Evolutionary conservation across 345 rosid genomes (phyloP).

Genomic region (Moricandia arvensis): DNA sequence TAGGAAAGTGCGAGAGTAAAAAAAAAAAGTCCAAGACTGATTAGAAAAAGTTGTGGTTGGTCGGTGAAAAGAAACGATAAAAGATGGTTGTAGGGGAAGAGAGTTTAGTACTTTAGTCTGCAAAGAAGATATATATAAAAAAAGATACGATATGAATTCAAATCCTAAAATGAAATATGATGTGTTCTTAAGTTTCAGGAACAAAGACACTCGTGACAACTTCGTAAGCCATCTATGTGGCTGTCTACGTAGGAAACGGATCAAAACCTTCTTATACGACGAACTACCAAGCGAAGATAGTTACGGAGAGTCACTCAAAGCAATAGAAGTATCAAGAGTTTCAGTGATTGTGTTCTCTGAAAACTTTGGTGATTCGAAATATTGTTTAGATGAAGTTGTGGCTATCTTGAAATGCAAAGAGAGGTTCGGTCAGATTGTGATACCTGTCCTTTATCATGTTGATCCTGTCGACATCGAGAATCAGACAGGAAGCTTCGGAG

Average conservation of each 20-base stretch:
- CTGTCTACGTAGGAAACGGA: slow-evolving; percentile 27
- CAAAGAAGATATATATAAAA: neutral
- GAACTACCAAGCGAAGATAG: slow-evolving; percentile 16
- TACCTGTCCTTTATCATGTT: slow-evolving; percentile 38
- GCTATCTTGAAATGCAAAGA: slow-evolving; percentile 31
- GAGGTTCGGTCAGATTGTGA: slow-evolving; percentile 26
- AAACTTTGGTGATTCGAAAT: slow-evolving; percentile 27
- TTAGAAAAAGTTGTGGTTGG: neutral
- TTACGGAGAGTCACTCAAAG: slow-evolving; percentile 15
- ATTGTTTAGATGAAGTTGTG: slow-evolving; percentile 38
- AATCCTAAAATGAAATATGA: slow-evolving; percentile 20
- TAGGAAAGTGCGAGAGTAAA: neutral
- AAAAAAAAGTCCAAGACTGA: neutral
- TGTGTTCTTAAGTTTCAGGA: slow-evolving; percentile 37
- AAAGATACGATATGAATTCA: neutral
- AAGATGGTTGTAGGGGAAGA: neutral
- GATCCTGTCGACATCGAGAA: slow-evolving; percentile 33
- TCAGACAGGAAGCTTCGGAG: slow-evolving; percentile 36
- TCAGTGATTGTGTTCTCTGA: slow-evolving; percentile 32
- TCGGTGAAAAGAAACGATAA: neutral
- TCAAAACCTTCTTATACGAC: slow-evolving; percentile 27
- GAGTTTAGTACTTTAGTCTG: neutral
- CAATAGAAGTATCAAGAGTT: slow-evolving; percentile 10
- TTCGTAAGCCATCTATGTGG: slow-evolving; percentile 35
- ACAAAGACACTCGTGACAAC: slow-evolving; percentile 32